Base-by-base conservation (phyloP, 345 rosid species). In the Eucalyptus sp. region DNA sequence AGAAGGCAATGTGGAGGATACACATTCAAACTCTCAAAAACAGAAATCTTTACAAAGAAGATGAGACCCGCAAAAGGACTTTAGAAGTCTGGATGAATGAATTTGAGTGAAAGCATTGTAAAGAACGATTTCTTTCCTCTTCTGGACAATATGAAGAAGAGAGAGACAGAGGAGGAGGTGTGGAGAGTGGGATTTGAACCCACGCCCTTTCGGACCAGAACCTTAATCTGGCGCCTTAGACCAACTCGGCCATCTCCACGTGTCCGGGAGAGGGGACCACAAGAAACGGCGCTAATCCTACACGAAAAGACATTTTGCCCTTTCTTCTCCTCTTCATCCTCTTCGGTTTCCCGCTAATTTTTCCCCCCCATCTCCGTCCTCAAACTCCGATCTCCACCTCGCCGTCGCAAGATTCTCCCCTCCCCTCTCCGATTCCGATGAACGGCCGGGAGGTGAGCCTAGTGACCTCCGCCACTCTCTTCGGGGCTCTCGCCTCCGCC, bases 171-270 rank as follows among this genome's bases (percentile, higher is more conserved):
- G 20, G 18, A 6, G 4, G 76, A 14, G 24, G 17, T 93, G 97
- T 96, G 92, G 97, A 97, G 94, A 95, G 94, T 96, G 97, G 96
- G 97, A 94, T 97, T 98, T 93, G 96, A 96, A 97, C 96, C 97
- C 97, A 94, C 95, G 97, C 95, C 96, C 97, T 96, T 95, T 96
- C 98, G 96, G 96, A 98, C 98, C 96, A 96, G 95, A 95, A 96
- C 99, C 99, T 95, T 95, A 96, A 97, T 95, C 97, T 94, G 96
- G 96, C 98, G 96, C 97, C 99, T 96, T 94, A 95, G 96, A 95
- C 99, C 97, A 95, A 98, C 98, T 95, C 97, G 96, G 98, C 98
- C 98, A 95, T 96, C 95, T 94, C 96, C 93, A 96, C 98, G 3
- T 3, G 41, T 37, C 41, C 41, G 41, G 41, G 4, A 37, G 41